Base-by-base conservation (phyloP, 1,284 basidiomycete species). In the Irpex sp. region DNA sequence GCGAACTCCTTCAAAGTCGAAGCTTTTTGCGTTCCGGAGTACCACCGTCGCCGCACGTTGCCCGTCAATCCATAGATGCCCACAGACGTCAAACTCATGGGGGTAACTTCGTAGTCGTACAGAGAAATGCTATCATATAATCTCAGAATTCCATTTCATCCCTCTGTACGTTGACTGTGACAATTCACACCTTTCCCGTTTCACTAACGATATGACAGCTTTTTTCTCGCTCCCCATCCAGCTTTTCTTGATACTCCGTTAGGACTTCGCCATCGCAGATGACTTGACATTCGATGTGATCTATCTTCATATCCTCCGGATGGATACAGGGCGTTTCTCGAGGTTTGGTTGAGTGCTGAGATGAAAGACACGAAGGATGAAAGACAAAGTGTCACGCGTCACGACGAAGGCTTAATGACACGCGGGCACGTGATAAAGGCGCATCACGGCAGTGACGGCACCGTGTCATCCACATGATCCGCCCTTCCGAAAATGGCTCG, bases 191-290 rank as follows among this genome's bases (percentile, higher is more conserved):
- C 57, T 62, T 58, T 3, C 61, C 61, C 1, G 47, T 47, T 26
- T 62, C 61, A 19, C 61, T 62, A 7, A 54, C 31, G 8, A 62
- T 53, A 36, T 49, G 51, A 19, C 56, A 57, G 19, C 43, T 58
- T 17, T 35, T 58, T 1, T 1, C 54, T 5, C 51, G 21, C 3
- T 21, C 11, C 1, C n/a, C 61, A 3, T 58, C 35, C 35, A 33
- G 8, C 46, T 58, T 49, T 7, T 58, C 13, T 31, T 43, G 13
- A 53, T 62, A 62, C n/a, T 58, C 61, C 11, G 43, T 19, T 4
- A 62, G 35, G 5, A 31, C 54, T 46, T 19, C 37, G 37, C 31
- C 46, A 17, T 58, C 57, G 26, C 39, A 46, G 3, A 26, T 17
- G 7, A 58, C 21, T 1, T 39, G n/a, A 46, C 37, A 46, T 26